Evolutionary conservation across 2,329 filamentous ascomycete genomes (phyloP).

Genomic region (Colletotrichum paranaense): DNA sequence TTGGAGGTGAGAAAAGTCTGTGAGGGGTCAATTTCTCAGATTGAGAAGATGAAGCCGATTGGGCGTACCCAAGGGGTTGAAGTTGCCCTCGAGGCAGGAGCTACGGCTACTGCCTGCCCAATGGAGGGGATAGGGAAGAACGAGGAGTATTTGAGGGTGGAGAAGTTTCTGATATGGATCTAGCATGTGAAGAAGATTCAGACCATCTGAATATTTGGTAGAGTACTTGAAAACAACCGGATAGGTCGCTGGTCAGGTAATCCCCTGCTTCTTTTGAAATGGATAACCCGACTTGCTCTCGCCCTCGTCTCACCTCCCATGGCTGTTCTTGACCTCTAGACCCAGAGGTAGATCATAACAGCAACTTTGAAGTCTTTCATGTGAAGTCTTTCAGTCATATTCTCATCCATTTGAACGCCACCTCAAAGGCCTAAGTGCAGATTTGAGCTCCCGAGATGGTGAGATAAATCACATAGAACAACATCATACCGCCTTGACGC

Average conservation of each 20-base stretch:
- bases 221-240: background rate
- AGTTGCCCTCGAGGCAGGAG: background rate
- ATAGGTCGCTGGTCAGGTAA: background rate
- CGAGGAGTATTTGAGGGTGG: background rate
- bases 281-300: background rate
- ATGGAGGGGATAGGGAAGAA: background rate
- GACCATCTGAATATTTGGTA: background rate
- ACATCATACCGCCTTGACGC: background rate
- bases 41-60: background rate
- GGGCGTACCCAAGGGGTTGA: background rate
- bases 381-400: background rate
- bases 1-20: background rate
- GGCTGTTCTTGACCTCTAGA: background rate
- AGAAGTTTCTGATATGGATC: background rate
- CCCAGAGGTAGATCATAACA: background rate
- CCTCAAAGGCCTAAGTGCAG: background rate
- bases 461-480: background rate
- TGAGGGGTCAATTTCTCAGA: too few species aligned
- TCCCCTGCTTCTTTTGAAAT: background rate
- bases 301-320: background rate
- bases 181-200: background rate
- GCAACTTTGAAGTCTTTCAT: background rate
- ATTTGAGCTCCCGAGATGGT: background rate
- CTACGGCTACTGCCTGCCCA: background rate
- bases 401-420: background rate